A percentile compares a stretch with the other conserved stretches of the same genome.
Conservation (phyloP, 345 rosid genomes). For the Lepidium didymum region DNA sequence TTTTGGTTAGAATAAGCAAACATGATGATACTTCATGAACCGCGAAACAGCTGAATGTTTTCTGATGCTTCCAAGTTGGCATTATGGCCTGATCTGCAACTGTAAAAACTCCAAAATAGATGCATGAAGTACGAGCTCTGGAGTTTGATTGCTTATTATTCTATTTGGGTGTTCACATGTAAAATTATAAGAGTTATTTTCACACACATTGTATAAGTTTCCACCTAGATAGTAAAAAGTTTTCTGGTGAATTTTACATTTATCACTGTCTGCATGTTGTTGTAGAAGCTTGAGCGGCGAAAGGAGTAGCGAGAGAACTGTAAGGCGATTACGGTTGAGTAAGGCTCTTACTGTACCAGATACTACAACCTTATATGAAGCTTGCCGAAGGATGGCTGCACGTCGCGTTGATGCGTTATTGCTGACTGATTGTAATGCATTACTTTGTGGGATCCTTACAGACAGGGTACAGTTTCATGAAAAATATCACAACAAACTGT, state of each 20-base stretch:
- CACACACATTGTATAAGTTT: no score
- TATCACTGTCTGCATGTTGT: not conserved
- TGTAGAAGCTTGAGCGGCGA: constrained; percentile 56
- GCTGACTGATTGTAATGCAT: constrained; percentile 84
- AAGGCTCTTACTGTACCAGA: constrained; percentile 93
- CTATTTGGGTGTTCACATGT: no score
- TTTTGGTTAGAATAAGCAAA: not conserved
- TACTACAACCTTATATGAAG: constrained; percentile 62
- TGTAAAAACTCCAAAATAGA: no score
- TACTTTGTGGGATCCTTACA: constrained; percentile 96
- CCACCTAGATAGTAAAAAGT: not conserved
- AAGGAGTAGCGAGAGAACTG: constrained; percentile 73
- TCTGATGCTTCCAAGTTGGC: not conserved
- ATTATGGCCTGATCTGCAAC: not conserved
- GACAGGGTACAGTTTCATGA: constrained; percentile 51
- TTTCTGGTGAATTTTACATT: not conserved
- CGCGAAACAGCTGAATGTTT: not conserved
- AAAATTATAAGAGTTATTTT: no score
- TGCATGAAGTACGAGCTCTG: no score
- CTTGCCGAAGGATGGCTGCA: constrained; percentile 92
- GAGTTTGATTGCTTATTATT: no score
- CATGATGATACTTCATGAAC: not conserved
- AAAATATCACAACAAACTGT: not conserved
- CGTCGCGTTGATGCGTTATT: constrained; percentile 90
- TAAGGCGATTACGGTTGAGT: constrained; percentile 62